phyloP scores from a whole-genome alignment of 1,139 yeast genomes.

The Sugiyamaella neomexicana region DNA sequence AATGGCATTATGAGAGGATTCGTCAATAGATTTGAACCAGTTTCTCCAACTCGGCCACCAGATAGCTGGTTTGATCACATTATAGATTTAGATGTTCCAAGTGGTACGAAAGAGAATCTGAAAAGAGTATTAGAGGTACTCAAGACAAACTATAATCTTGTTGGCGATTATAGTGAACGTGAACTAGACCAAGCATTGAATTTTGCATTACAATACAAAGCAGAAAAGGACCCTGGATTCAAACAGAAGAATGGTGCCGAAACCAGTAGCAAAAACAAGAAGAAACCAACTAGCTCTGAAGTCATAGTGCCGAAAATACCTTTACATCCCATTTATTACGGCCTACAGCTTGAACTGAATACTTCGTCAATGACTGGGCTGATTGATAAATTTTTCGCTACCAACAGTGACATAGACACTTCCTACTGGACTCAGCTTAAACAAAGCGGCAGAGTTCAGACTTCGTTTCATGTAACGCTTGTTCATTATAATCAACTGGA shows the following conservation, averaged over 20 bases:
- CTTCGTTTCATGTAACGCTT: slow-evolving; percentile 74
- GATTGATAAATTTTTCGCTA: slow-evolving; percentile 26
- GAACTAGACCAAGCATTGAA: slow-evolving; percentile 34
- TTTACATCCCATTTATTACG: slow-evolving; percentile 6
- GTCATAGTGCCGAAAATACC: background rate
- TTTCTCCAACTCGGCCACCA: slow-evolving; percentile 51
- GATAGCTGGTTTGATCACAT: slow-evolving; percentile 67
- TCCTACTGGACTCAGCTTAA: slow-evolving; percentile 40
- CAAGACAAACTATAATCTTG: slow-evolving; percentile 45
- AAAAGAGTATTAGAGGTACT: slow-evolving; percentile 47
- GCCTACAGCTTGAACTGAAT: slow-evolving; percentile 9
- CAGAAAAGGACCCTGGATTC: slow-evolving; percentile 15
- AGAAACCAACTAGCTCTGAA: background rate
- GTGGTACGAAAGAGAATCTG: slow-evolving; percentile 58
- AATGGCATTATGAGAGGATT: slow-evolving; percentile 72
- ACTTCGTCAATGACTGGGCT: slow-evolving; percentile 21
- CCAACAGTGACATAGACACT: slow-evolving; percentile 25
- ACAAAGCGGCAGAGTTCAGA: slow-evolving; percentile 48
- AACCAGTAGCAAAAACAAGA: background rate
- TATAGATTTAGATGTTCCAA: slow-evolving; percentile 53
- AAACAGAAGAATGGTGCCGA: too few relatives aligned
- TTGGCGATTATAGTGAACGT: slow-evolving; percentile 45
- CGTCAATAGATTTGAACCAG: slow-evolving; percentile 64
- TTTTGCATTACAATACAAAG: slow-evolving; percentile 33
- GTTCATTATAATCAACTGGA: slow-evolving; percentile 49